Conservation (phyloP, 352 stramenopile species). For the Globisporangium ultimum region DNA sequence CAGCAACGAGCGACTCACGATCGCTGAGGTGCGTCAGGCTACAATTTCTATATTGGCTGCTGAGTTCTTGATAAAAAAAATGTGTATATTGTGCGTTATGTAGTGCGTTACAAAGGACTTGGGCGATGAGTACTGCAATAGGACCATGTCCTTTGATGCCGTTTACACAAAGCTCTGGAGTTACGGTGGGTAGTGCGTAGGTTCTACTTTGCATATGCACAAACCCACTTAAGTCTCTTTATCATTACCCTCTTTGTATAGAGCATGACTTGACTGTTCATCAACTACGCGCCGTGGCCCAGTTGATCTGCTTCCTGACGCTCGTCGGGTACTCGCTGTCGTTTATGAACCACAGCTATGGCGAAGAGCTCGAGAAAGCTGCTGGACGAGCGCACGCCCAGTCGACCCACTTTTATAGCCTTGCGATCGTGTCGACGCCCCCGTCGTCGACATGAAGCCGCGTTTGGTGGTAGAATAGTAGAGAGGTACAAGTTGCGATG, state of each 20-base stretch:
- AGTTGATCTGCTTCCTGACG: conserved; percentile 51
- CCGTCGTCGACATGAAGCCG: not conserved
- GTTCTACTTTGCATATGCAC: not conserved
- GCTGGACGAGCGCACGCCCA: conserved; percentile 5
- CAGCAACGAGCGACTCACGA: conserved; percentile 15
- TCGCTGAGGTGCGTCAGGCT: conserved; percentile 10
- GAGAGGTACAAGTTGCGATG: no score
- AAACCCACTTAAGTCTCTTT: not conserved
- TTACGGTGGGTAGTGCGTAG: conserved; percentile 23
- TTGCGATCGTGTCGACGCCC: conserved; percentile 11
- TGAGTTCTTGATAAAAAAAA: not conserved
- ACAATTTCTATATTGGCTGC: not conserved
- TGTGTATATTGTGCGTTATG: not conserved
- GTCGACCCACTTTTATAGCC: conserved; percentile 15
- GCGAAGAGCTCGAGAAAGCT: conserved; percentile 9
- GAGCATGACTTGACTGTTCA: conserved; percentile 24
- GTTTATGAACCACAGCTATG: conserved; percentile 34
- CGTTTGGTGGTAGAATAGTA: no score
- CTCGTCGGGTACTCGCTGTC: conserved; percentile 51
- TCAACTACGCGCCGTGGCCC: conserved; percentile 39
- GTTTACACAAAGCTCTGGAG: conserved; percentile 40
- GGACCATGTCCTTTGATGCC: conserved; percentile 25
- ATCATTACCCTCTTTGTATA: not conserved
- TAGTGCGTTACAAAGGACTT: conserved; percentile 26
- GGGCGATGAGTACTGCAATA: conserved; percentile 33